These are phyloP conservation scores for Chaetomium sp. DNA, from an alignment of 2,329 filamentous ascomycete genomes.

Conservation along the genomic window DNA sequence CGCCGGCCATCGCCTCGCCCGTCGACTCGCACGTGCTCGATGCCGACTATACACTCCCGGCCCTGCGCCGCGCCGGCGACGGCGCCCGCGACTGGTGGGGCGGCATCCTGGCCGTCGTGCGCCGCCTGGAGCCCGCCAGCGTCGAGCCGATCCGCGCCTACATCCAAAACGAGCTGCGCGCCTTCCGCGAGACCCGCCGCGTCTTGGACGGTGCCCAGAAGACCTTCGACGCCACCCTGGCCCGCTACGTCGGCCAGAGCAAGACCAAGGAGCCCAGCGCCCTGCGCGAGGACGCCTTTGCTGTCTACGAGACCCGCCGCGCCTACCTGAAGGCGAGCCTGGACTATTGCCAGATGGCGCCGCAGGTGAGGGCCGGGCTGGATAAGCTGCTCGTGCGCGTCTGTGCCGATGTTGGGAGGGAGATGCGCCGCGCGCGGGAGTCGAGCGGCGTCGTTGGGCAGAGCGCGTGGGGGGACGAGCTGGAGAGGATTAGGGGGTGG, in stretches of 20 bases:
- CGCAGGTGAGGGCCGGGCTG: conserved; percentile 79
- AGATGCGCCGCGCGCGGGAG: conserved; percentile 75
- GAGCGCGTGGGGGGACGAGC: conserved; percentile 71
- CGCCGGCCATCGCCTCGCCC: conserved; percentile 63
- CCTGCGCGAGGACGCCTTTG: conserved; percentile 91
- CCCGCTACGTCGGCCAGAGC: conserved; percentile 79
- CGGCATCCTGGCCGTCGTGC: conserved; percentile 71
- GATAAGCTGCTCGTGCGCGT: conserved; percentile 85
- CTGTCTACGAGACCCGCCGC: conserved; percentile 89
- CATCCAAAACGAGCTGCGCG: conserved; percentile 74
- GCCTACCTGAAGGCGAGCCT: conserved; percentile 88
- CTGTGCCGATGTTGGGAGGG: conserved; percentile 84
- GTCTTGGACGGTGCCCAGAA: conserved; percentile 79
- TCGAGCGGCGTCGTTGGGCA: conserved; percentile 55
- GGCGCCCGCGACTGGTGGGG: conserved; percentile 87
- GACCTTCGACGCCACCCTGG: conserved; percentile 77
- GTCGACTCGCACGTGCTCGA: conserved; percentile 81
- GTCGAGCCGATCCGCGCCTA: conserved; percentile 82
- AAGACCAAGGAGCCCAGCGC: conserved; percentile 94
- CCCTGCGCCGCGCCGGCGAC: conserved; percentile 82
- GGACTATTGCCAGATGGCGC: conserved; percentile 88
- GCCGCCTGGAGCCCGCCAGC: conserved; percentile 73
- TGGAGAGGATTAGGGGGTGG: conserved; percentile 92
- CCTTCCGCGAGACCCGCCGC: conserved; percentile 82
- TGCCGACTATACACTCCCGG: conserved; percentile 90